Evolutionary conservation across 345 rosid species (phyloP).

Genomic region (Salix arbutifolia): DNA sequence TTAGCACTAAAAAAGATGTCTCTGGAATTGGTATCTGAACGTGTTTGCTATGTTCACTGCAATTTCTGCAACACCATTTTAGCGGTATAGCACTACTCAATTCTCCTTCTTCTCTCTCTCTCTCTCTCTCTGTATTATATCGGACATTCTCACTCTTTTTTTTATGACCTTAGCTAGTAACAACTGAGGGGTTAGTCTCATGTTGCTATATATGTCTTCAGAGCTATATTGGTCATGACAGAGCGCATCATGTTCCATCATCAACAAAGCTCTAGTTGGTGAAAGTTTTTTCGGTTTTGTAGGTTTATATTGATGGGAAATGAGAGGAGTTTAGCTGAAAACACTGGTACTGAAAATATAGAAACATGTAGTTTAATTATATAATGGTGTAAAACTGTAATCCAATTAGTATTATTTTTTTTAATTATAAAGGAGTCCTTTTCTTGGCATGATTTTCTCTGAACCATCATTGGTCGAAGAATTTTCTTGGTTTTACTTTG

Average conservation of each 20-base stretch:
- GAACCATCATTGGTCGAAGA: not conserved
- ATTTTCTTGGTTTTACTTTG: slow-evolving; percentile 17
- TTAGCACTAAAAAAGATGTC: slow-evolving; percentile 46
- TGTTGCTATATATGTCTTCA: not conserved
- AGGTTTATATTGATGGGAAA: not conserved
- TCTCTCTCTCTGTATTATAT: not conserved
- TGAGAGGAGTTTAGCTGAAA: slow-evolving; percentile 8
- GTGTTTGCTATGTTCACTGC: slow-evolving; percentile 95
- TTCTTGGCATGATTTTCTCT: not conserved
- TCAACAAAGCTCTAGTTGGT: not conserved
- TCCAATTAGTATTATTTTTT: not conserved
- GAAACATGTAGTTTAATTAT: not conserved
- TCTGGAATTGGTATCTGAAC: slow-evolving; percentile 62
- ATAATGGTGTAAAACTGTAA: not conserved
- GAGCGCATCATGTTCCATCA: not conserved
- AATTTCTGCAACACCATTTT: slow-evolving; percentile 94
- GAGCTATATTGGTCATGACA: slow-evolving; percentile 1
- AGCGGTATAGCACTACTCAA: slow-evolving; percentile 56
- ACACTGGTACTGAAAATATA: not conserved
- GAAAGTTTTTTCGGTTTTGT: not conserved
- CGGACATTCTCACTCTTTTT: not conserved
- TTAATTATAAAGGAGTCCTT: not conserved
- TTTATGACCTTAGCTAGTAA: not conserved
- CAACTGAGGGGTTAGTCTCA: not conserved
- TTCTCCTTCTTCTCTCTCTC: not conserved